Conservation (phyloP, 176 grass and related monocot species). For the Zoysia pacifica region DNA sequence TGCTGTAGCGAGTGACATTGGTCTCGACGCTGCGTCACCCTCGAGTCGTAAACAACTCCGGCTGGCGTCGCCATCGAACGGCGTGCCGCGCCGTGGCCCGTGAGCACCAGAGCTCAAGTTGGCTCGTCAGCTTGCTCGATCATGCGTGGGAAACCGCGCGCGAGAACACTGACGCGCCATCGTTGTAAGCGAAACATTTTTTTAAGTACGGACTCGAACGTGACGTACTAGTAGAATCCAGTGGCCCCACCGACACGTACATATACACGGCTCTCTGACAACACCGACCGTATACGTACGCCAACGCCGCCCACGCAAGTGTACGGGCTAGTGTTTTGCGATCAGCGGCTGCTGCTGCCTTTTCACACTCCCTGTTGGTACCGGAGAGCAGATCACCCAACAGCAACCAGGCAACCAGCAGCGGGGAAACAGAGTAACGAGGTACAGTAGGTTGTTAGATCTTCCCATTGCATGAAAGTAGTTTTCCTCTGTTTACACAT, state of each 20-base stretch:
- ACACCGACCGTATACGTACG: background rate
- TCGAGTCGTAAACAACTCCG: background rate
- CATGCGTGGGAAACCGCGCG: background rate
- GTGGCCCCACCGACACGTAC: background rate
- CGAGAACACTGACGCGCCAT: background rate
- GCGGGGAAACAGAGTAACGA: background rate
- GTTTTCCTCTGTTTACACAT: background rate
- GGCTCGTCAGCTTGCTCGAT: background rate
- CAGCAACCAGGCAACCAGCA: background rate
- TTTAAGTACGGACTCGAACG: background rate
- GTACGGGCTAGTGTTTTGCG: background rate
- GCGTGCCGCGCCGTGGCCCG: background rate
- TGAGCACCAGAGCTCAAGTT: background rate
- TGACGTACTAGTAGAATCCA: background rate
- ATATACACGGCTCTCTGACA: background rate
- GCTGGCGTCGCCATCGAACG: background rate
- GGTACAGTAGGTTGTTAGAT: background rate
- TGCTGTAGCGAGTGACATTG: background rate
- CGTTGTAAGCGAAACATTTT: background rate
- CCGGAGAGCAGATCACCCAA: background rate
- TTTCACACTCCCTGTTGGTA: background rate
- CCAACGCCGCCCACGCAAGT: background rate
- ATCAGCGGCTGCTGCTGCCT: conserved; percentile 14
- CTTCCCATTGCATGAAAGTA: background rate
- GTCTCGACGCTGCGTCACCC: background rate